These are phyloP conservation scores for Aspergillus ostianus DNA, from an alignment of 495 filamentous ascomycete species.

Conservation along the genomic window DNA sequence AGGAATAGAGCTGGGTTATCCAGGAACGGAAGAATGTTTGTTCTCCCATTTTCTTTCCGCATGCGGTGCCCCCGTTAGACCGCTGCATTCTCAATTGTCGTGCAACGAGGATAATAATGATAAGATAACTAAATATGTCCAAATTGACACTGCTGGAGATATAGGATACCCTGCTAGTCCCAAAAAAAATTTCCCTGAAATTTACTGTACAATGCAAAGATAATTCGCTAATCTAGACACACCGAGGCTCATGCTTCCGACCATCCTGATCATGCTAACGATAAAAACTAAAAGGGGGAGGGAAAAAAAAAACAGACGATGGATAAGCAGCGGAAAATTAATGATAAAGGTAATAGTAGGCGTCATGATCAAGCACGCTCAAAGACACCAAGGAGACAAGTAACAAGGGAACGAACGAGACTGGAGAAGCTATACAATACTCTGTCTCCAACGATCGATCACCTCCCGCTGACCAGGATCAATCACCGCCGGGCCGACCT, in stretches of 20 bases:
- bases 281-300: background rate
- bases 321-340: too few species aligned
- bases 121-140: too few species aligned
- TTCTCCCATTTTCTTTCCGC: background rate
- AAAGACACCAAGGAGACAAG: conserved; percentile 9
- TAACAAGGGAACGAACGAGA: conserved; percentile 12
- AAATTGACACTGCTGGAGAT: too few species aligned
- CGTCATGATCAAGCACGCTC: background rate
- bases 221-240: conserved; percentile 14
- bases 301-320: background rate
- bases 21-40: background rate
- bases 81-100: too few species aligned
- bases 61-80: background rate
- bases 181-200: background rate
- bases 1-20: background rate
- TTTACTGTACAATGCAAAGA: conserved; percentile 6
- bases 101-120: too few species aligned
- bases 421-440: conserved; percentile 47
- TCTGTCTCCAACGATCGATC: conserved; percentile 90
- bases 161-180: too few species aligned
- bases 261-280: conserved; percentile 1
- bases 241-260: background rate
- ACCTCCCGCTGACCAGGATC: conserved; percentile 67
- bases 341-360: background rate
- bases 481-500: conserved; percentile 32